Conservation (phyloP, 345 rosid genomes). For the Raphanus raphanistrum region DNA sequence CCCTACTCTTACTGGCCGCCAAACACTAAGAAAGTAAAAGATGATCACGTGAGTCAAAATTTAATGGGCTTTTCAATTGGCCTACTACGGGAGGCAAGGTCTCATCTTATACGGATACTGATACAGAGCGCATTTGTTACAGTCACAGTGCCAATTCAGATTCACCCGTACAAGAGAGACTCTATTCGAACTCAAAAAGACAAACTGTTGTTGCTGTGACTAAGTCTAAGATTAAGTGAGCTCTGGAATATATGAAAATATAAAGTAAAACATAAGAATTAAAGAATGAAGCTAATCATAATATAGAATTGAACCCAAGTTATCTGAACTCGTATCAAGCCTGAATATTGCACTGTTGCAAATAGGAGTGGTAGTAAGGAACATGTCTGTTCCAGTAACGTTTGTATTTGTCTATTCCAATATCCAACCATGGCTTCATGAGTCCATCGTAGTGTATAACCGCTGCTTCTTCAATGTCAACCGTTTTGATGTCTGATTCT, state of each 20-base stretch:
- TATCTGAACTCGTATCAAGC: conserved; percentile 31
- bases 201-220: neutral
- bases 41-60: neutral
- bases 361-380: conserved; percentile 47
- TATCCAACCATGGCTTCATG: conserved; percentile 95
- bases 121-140: neutral
- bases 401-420: conserved; percentile 69
- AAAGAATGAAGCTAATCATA: conserved; percentile 35
- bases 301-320: conserved; percentile 29
- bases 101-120: too few species aligned
- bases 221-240: conserved; percentile 6
- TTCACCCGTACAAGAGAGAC: neutral
- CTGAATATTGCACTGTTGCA: conserved; percentile 74
- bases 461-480: conserved; percentile 63
- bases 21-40: neutral
- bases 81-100: neutral
- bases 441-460: conserved; percentile 88
- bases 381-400: conserved; percentile 70
- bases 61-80: neutral
- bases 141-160: neutral
- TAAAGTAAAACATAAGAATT: conserved; percentile 1
- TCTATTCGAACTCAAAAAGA: neutral
- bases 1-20: neutral
- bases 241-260: conserved; percentile 15
- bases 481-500: conserved; percentile 48